Base-by-base conservation (phyloP, 495 filamentous ascomycete genomes). In the Elasticomyces elasticus region DNA sequence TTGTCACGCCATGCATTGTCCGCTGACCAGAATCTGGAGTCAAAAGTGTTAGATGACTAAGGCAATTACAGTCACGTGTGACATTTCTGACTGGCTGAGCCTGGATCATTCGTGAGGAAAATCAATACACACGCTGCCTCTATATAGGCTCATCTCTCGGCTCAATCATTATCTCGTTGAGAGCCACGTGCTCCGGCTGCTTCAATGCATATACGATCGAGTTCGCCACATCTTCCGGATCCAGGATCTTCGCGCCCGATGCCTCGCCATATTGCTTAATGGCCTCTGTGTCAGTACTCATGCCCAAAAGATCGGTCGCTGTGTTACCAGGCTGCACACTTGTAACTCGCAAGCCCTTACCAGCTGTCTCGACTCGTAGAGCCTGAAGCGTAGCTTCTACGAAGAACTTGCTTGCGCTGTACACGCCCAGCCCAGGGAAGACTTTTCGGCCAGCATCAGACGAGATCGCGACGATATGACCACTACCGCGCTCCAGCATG, bases 101-200 rank as follows among this genome's bases (percentile, higher is more conserved):
- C n/a, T n/a, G n/a, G n/a, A n/a, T n/a, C n/a, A n/a, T n/a, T n/a
- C n/a, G n/a, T n/a, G n/a, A n/a, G n/a, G n/a, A n/a, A n/a, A n/a
- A n/a, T n/a, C n/a, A n/a, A n/a, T n/a, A n/a, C n/a, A n/a, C n/a
- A n/a, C n/a, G n/a, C n/a, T n/a, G n/a, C n/a, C n/a, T 48, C 44
- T 64, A 85, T 57, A 84, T 84, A 30, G 82, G 81, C 69, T 86
- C 81, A 63, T 85, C 81, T 37, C 82, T 67, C 0, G 82, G 81
- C 69, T 86, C 82, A 64, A 86, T 81, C 69, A 86, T 58, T 25
- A 86, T 74, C 67, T 86, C 82, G 61, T 86, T 86, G 0, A 86
- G 77, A 53, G 81, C 77, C 19, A 86, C 80, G 68, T 85, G 75
- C 40, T 74, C 70, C 5, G 81, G 82, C 66, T 85, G 81, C 15